phyloP scores from a whole-genome alignment of 1,139 yeast species.

The Arxiozyma slooffiae region DNA sequence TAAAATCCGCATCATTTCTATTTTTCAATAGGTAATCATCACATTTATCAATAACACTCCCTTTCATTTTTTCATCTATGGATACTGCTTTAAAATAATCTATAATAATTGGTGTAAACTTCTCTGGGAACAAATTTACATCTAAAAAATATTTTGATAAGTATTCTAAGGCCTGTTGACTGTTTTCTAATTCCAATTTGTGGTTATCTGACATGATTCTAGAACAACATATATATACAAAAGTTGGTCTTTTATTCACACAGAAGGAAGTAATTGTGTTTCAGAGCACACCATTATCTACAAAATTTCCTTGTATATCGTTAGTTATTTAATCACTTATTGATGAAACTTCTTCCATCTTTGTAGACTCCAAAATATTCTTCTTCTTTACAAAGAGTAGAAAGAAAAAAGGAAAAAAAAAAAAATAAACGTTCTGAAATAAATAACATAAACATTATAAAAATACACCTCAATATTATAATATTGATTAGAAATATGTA shows the following conservation, averaged over 20 bases:
- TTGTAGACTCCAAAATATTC: too few species aligned
- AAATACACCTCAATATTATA: too few species aligned
- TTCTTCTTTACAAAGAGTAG: conserved; percentile 18
- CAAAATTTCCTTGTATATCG: too few species aligned
- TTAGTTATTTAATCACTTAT: too few species aligned
- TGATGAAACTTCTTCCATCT: neutral
- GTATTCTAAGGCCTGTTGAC: neutral
- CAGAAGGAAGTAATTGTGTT: too few species aligned
- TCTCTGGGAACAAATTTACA: neutral
- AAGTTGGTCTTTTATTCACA: neutral
- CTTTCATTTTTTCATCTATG: neutral
- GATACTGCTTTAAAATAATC: neutral
- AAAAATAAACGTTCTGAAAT: too few species aligned
- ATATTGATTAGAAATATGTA: too few species aligned
- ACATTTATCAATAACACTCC: neutral
- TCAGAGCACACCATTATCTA: too few species aligned
- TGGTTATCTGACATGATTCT: neutral
- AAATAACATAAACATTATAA: too few species aligned
- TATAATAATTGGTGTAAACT: neutral
- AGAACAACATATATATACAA: neutral
- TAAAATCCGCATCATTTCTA: neutral
- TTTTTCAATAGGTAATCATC: neutral
- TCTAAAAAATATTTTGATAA: neutral
- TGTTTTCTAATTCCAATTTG: neutral
- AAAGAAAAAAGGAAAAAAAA: conserved; percentile 8